Base-by-base conservation (phyloP, 257 asterid species). In the Primulina tabacum region DNA sequence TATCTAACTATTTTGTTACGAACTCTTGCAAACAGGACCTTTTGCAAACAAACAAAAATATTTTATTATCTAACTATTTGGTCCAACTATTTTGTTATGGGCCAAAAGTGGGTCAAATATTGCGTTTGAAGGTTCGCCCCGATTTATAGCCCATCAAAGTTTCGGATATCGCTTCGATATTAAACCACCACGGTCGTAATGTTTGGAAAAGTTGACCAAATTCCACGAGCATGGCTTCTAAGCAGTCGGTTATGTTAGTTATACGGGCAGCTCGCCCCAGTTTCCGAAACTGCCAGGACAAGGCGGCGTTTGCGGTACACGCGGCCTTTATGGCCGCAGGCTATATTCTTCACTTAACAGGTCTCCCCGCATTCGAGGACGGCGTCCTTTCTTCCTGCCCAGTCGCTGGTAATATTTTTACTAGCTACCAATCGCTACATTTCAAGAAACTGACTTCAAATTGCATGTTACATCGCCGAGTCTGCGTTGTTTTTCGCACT, bases 261-360 rank as follows among this genome's bases (percentile, higher is more conserved):
- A 88, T 89, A 6, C 76, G 98, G 72, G 92, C 96, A 0, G 82
- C 89, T 24, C 85, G 96, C 26, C 98, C 96, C 70, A 68, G 74
- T 6, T 88, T 92, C 64, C 87, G 85, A 0, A 79, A 66, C 74
- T 68, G 76, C 47, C 74, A 76, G 30, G 96, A 88, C 62, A 92
- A 88, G 80, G 83, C 55, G 24, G 96, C 84, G 7, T 92, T 88
- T 64, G 89, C 84, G 20, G 73, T 92, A 1, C 92, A 92, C 80
- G 79, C 96, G 24, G 73, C 89, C 43, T 88, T 88, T 65, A 73
- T 78, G 9, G 82, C 95, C 75, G 81, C 90, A 58, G 96, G 96
- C 4, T 89, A 79, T 61, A 64, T 70, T 60, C 90, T 89, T 20
- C 86, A 82, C 73, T 87, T 89, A 18, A 78, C 90, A 50, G 96